Evolutionary conservation across 2,329 filamentous ascomycete genomes (phyloP).

Genomic region (Penicillium sclerotigenum): DNA sequence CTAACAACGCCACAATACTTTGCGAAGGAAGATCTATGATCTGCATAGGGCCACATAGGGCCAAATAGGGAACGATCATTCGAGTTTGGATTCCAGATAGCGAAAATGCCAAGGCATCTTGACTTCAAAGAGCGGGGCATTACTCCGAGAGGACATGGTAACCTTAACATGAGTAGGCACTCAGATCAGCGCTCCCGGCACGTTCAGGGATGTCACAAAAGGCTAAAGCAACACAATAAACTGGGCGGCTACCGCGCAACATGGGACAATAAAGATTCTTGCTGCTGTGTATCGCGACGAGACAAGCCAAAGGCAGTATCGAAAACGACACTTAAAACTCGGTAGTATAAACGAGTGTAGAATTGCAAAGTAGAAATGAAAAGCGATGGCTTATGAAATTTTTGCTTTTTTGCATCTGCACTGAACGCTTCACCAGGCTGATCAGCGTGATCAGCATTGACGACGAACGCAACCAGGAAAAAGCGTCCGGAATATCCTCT

Average conservation of each 20-base stretch:
- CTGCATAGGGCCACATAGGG: conserved; percentile 17
- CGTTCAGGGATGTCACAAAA: conserved; percentile 4
- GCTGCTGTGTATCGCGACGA: not conserved
- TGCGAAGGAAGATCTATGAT: conserved; percentile 11
- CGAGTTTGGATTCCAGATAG: conserved; percentile 1
- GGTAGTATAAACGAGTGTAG: not conserved
- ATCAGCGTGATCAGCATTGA: conserved; percentile 23
- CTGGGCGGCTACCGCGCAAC: conserved; percentile 22
- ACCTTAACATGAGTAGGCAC: not conserved
- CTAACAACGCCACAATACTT: conserved; percentile 9
- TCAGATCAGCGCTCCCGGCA: not conserved
- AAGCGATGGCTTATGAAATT: not conserved
- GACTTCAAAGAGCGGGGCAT: conserved; percentile 1
- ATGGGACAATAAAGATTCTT: conserved; percentile 1
- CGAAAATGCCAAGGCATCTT: conserved; percentile 3
- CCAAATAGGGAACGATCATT: conserved; percentile 15
- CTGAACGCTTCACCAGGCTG: conserved; percentile 4
- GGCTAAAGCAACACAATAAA: conserved; percentile 8
- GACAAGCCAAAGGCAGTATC: not conserved
- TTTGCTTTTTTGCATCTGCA: conserved; percentile 11
- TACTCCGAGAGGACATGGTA: not conserved
- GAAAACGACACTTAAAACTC: not conserved
- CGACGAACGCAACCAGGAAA: conserved; percentile 6
- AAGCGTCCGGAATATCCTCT: not conserved
- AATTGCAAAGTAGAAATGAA: conserved; percentile 1